phyloP scores from a whole-genome alignment of 805 yeast species.

The Candida hispaniensis region DNA sequence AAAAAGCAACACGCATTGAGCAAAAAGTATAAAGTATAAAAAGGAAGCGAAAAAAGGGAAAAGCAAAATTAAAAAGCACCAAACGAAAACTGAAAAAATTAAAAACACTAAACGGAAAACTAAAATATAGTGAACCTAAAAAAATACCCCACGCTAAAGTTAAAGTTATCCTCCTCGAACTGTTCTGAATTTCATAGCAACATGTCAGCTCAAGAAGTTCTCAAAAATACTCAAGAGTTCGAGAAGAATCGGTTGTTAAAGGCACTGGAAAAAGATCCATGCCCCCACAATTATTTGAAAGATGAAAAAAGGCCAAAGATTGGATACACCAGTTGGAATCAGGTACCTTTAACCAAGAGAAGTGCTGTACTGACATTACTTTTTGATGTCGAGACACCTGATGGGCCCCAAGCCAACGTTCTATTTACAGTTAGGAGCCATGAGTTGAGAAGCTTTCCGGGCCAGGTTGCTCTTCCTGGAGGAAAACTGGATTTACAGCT shows the following conservation, averaged over 20 bases:
- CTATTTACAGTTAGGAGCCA: conserved; percentile 63
- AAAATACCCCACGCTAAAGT: conserved; percentile 12
- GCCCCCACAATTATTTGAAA: neutral
- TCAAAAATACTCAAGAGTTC: conserved; percentile 2
- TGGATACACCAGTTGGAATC: conserved; percentile 4
- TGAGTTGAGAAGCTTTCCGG: conserved; percentile 56
- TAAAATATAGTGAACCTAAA: too few relatives aligned
- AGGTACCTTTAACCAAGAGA: conserved; percentile 4
- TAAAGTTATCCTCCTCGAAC: neutral
- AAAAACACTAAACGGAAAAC: too few relatives aligned
- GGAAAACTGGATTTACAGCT: conserved; percentile 54
- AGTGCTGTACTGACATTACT: conserved; percentile 8
- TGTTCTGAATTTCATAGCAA: neutral
- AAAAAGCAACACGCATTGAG: neutral
- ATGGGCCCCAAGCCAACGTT: conserved; percentile 47
- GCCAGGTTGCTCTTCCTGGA: conserved; percentile 78
- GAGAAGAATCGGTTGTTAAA: conserved; percentile 8
- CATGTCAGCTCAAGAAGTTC: conserved; percentile 12
- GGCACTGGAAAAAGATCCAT: conserved; percentile 3
- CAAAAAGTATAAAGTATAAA: conserved; percentile 1
- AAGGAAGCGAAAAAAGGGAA: too few relatives aligned
- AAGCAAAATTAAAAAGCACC: too few relatives aligned
- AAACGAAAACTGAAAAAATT: too few relatives aligned
- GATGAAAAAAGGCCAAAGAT: conserved; percentile 10
- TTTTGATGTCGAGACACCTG: conserved; percentile 6